Conservation (phyloP, 2,329 filamentous ascomycete genomes). For the Fusarium euwallaceae region DNA sequence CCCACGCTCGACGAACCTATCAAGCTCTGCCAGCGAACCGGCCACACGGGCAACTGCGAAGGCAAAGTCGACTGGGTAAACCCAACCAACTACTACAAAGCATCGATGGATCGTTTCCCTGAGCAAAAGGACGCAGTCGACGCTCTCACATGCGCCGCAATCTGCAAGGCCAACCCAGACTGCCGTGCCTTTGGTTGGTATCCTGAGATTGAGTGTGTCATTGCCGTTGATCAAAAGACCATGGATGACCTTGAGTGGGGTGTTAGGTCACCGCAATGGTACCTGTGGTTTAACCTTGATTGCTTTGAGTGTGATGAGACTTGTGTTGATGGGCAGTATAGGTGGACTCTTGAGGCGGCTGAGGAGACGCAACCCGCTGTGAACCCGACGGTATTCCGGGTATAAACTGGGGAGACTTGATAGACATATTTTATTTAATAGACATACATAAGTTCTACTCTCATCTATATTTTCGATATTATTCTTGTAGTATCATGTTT, state of each 20-base stretch:
- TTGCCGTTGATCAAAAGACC: background rate
- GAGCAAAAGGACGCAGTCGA: background rate
- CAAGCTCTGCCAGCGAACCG: background rate
- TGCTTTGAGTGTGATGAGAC: background rate
- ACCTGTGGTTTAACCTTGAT: background rate
- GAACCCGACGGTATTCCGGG: background rate
- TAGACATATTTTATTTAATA: background rate
- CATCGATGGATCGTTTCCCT: background rate
- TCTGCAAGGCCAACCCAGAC: background rate
- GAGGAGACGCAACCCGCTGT: background rate
- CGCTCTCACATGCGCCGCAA: background rate
- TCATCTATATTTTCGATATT: background rate
- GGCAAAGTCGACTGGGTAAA: slow-evolving; percentile 1
- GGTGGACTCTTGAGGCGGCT: background rate
- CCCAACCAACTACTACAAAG: background rate
- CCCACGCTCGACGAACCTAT: background rate
- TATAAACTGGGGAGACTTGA: background rate
- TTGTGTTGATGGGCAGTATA: background rate
- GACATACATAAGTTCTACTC: background rate
- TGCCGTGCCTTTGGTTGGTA: slow-evolving; percentile 2
- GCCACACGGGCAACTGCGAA: background rate
- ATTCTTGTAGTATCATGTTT: background rate
- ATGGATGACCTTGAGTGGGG: background rate
- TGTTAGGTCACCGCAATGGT: background rate
- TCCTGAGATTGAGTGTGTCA: background rate